Evolutionary conservation across 306 rosid genomes (phyloP), one percentile per base, ranked within the genome.

Genomic region (Geum urbanum): DNA sequence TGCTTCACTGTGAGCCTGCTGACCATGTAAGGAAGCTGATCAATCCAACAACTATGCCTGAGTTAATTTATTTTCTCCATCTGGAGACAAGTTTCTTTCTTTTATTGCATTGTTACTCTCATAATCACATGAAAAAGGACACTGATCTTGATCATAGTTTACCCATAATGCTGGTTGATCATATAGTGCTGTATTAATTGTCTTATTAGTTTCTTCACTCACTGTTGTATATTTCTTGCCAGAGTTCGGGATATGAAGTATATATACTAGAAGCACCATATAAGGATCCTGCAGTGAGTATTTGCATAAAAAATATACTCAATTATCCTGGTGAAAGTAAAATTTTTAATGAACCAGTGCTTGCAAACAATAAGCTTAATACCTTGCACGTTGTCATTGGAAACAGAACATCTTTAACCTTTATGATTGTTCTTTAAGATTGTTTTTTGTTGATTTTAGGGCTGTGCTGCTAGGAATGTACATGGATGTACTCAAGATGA

Each of bases 201-300:
- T 71, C 69, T 73, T 20, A 80, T 45, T 18, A 27, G 32, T 64
- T 79, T 79, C 73, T 77, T 71, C 19, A 69, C 86, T 90, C 68
- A 84, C 70, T 63, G 6, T 58, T 57, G 59, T 64, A 78, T 77
- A 69, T 71, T 78, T 82, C 37, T 66, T 84, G 77, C 73, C 90
- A 94, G 99, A 91, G 97, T 81, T 87, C 83, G 68, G 99, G 99
- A 5, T 94, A 91, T 44, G 99, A 94, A 83, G 99, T 94, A 53
- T 91, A 91, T 84, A 79, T 94, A 75, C 82, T 91, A 67, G 99
- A 94, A 86, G 99, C 97, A 64, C 68, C 96, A 15, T 94, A 94
- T 80, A 94, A 85, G 85, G 99, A 94, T 77, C 99, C 99, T 32
- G 96, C 44, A 81, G 99, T 94, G 79, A 40, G 89, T 76, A 13